Base-by-base conservation (phyloP, 2,329 filamentous ascomycete species). In the Colletotrichum melonis region DNA sequence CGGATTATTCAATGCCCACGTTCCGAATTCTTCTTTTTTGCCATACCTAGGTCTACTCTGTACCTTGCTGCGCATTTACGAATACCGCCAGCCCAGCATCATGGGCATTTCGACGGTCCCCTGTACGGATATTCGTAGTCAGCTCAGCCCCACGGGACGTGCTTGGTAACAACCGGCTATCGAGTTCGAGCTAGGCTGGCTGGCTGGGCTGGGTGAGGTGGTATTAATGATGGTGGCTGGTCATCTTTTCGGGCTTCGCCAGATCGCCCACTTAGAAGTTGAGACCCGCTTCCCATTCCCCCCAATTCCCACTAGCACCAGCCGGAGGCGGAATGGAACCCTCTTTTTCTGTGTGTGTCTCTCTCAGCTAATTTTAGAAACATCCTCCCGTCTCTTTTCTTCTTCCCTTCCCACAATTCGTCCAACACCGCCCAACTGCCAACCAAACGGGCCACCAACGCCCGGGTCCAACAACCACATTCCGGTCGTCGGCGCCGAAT, bases 331-430 rank as follows among this genome's bases (percentile, higher is more conserved):
- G 24, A 35, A 65, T 35, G 7, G 24, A 14, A 9, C 11, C 46
- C 16, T 26, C 8, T 12, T 52, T 42, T 65, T 49, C 16, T 49
- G 2, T 9, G 42, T 49, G 19, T 49, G 42, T 49, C 16, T 49
- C 42, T 49, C 38, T 7, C 42, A 49, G 42, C 67, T 70, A 70
- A 73, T 56, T 62, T 73, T 73, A 70, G 66, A 70, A 73, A 42
- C 38, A 35, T 42, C 14, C 14, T n/a, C 28, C 32, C 42, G 42
- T 49, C 42, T 49, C 22, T 12, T 30, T 14, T 56, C 30, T 52
- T 55, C 19, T 58, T 55, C 38, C 52, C 22, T 22, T 22, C 24
- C 38, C 56, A 56, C 24, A 55, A 22, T 42, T 42, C 38, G 38
- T 30, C 24, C 52, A 59, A 16, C 54, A 59, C 28, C 60, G n/a